Evolutionary conservation across 192 early-diverging fungal species (phyloP).

Genomic region (Piromyces sp.): DNA sequence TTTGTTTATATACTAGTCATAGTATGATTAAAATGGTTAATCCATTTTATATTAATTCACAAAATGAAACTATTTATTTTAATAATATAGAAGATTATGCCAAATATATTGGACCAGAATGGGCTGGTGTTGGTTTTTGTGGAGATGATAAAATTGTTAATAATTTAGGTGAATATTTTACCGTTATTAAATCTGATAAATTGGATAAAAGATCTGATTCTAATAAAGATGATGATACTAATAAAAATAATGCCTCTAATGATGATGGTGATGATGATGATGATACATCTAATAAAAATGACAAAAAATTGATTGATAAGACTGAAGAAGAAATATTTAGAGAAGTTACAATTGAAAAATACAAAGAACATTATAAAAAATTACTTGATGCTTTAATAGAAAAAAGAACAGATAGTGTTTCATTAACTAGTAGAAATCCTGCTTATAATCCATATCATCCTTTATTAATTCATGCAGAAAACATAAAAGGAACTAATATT

Average conservation of each 20-base stretch:
- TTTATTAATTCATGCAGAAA: not conserved
- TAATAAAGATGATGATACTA: not conserved
- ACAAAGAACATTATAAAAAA: not conserved
- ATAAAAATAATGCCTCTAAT: not conserved
- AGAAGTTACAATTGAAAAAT: not conserved
- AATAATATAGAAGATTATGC: not conserved
- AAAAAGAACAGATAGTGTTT: not conserved
- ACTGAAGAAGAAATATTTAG: not conserved
- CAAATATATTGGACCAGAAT: not conserved
- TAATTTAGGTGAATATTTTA: not conserved
- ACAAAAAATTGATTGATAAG: not conserved
- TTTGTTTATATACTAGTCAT: not conserved
- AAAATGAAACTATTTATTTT: not conserved
- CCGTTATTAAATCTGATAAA: not conserved
- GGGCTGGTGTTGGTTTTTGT: not conserved
- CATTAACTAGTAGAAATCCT: not conserved
- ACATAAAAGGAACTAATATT: not conserved
- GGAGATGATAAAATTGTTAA: not conserved
- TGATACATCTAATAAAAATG: too few species aligned
- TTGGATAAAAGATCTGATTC: not conserved
- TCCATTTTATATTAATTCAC: not conserved
- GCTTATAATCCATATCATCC: not conserved
- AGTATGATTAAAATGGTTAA: not conserved
- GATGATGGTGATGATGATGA: not conserved
- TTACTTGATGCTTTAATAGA: not conserved